Base-by-base conservation (phyloP, 2,329 filamentous ascomycete genomes). In the Pyrenophora tritici-repentis region DNA sequence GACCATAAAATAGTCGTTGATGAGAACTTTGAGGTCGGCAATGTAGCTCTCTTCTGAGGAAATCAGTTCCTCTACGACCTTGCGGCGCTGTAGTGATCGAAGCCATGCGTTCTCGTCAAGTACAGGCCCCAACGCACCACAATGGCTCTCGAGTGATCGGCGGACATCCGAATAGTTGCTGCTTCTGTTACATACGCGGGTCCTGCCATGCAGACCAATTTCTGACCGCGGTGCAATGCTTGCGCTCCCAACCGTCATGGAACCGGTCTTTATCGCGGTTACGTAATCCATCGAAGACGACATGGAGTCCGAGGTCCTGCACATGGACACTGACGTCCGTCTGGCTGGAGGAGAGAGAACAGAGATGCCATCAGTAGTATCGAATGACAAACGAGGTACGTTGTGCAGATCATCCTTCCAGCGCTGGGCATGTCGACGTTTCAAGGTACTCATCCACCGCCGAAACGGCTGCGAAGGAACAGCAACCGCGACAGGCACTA, bases 31-130 rank as follows among this genome's bases (percentile, higher is more conserved):
- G 50, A 97, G 75, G 65, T 96, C 93, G 13, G 87, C 85, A 62
- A 97, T 86, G 70, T 97, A 97, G 65, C 87, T 85, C 69, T 94
- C 89, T 72, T 97, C 94, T 0, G 92, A 96, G 49, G 77, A 83
- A 54, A 97, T 85, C 42, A 97, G 78, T 74, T 97, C 94, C 67
- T 94, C 89, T 31, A 97, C 75, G 33, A 96, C 86, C 55, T 87
- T 86, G 12, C 90, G 85, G 54, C 94, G 84, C 65, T 91, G 88
- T 16, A 89, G 74, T 1, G 90, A 84, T 45, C 92, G 84, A 59
- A 86, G 83, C 35, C 83, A 82, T n/a, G 88, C 86, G 24, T 81
- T 85, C 50, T 87, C 82, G 59, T 96, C 91, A 9, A 86, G 70
- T 10, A 77, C 68, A 13, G 76, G 75, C 10, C 74, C 78, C 14